phyloP scores from a whole-genome alignment of 2,329 filamentous ascomycete species.

The Botrytis elliptica region DNA sequence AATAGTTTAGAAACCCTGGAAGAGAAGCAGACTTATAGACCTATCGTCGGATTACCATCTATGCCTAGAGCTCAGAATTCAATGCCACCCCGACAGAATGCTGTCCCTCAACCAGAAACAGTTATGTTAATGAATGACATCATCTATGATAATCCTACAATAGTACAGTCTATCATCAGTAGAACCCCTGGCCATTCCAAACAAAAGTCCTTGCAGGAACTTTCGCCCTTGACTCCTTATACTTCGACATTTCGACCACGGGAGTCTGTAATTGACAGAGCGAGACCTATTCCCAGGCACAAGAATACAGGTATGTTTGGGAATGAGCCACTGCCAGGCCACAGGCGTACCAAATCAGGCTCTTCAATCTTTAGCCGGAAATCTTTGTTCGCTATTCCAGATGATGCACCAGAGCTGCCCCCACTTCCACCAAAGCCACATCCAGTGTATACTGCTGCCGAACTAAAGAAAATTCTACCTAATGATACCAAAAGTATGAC shows the following conservation, averaged over 20 bases:
- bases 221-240: slow-evolving; percentile 22
- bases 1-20: slow-evolving; percentile 27
- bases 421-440: slow-evolving; percentile 47
- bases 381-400: slow-evolving; percentile 47
- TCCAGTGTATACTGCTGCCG: slow-evolving; percentile 44
- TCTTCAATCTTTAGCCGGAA: slow-evolving; percentile 48
- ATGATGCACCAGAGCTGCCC: slow-evolving; percentile 51
- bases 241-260: slow-evolving; percentile 28
- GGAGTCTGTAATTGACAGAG: slow-evolving; percentile 38
- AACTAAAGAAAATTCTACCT: slow-evolving; percentile 45
- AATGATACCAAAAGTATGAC: slow-evolving; percentile 59
- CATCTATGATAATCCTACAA: slow-evolving; percentile 52
- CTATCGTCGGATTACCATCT: slow-evolving; percentile 31
- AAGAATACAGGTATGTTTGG: slow-evolving; percentile 49
- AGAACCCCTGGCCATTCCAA: slow-evolving; percentile 38
- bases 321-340: slow-evolving; percentile 44
- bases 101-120: slow-evolving; percentile 44
- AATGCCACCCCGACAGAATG: slow-evolving; percentile 21
- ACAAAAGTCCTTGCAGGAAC: slow-evolving; percentile 20
- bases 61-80: slow-evolving; percentile 33
- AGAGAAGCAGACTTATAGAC: slow-evolving; percentile 27
- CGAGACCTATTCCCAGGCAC: slow-evolving; percentile 36
- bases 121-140: slow-evolving; percentile 58
- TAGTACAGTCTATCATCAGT: slow-evolving; percentile 51
- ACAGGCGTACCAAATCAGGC: slow-evolving; percentile 50